Evolutionary conservation across 805 yeast species (phyloP).

Genomic region (Naumovozyma dairenensis): DNA sequence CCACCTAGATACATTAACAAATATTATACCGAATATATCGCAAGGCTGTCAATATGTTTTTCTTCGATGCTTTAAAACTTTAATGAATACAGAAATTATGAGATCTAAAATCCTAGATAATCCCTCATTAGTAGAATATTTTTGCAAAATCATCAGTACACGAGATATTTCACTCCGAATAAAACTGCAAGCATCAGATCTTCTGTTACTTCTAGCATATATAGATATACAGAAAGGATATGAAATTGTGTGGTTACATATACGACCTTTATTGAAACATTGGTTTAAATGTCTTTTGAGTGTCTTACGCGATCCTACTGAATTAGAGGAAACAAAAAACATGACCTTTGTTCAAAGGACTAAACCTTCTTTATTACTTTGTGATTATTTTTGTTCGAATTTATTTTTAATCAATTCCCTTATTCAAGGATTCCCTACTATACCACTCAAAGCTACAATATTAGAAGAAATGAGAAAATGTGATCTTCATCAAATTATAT

Average conservation of each 20-base stretch:
- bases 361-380: constrained; percentile 5
- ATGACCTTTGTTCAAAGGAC: no score
- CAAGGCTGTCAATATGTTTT: constrained; percentile 15
- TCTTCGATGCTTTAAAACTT: constrained; percentile 21
- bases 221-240: constrained; percentile 20
- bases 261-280: constrained; percentile 9
- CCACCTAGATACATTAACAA: no score
- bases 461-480: constrained; percentile 50
- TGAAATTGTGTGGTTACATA: constrained; percentile 11
- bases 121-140: constrained; percentile 8
- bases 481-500: constrained; percentile 45
- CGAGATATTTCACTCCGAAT: constrained; percentile 10
- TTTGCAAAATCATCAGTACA: constrained; percentile 11
- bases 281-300: constrained; percentile 4
- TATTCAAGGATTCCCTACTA: constrained; percentile 33
- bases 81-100: constrained; percentile 15
- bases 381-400: constrained; percentile 62
- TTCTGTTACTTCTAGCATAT: constrained; percentile 20
- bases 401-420: constrained; percentile 63
- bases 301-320: no score
- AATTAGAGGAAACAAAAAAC: no score
- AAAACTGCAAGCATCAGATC: constrained; percentile 16
- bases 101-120: constrained; percentile 10
- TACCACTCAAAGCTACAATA: constrained; percentile 39
- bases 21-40: no score